phyloP scores from a whole-genome alignment of 805 yeast species.

The Starmerella gropengiesseri region DNA sequence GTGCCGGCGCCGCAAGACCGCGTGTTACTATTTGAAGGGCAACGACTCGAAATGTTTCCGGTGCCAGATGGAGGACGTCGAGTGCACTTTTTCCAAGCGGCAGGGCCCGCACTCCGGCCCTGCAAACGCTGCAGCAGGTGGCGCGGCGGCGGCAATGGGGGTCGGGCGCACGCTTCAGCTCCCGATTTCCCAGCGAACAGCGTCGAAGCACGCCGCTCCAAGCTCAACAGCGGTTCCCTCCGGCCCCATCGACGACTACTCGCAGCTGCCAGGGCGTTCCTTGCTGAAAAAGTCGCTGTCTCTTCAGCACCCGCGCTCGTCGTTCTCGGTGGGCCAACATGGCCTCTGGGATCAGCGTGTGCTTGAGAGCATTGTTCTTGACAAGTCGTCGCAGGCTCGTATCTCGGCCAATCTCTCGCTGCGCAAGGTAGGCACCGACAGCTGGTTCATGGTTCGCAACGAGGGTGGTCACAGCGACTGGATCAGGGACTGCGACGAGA shows the following conservation, averaged over 20 bases:
- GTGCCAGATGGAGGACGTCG: slow-evolving; percentile 62
- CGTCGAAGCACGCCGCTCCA: slow-evolving; percentile 4
- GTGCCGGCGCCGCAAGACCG: slow-evolving; percentile 68
- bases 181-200: slow-evolving; percentile 12
- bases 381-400: slow-evolving; percentile 71
- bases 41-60: slow-evolving; percentile 48
- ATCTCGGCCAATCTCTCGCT: slow-evolving; percentile 54
- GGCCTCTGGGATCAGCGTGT: slow-evolving; percentile 69
- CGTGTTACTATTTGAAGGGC: slow-evolving; percentile 56
- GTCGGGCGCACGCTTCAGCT: not conserved
- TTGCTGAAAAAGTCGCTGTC: slow-evolving; percentile 56
- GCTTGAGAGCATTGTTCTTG: slow-evolving; percentile 51
- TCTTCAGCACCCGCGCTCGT: slow-evolving; percentile 81
- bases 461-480: slow-evolving; percentile 65
- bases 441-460: slow-evolving; percentile 61
- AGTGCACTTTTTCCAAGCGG: slow-evolving; percentile 63
- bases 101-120: not conserved
- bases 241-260: slow-evolving; percentile 55
- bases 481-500: slow-evolving; percentile 68
- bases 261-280: slow-evolving; percentile 51
- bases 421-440: slow-evolving; percentile 66
- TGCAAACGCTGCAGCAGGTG: not conserved
- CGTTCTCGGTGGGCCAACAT: slow-evolving; percentile 80
- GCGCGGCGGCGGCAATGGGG: not conserved
- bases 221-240: slow-evolving; percentile 3